Percentiles rank a stretch among this genome's conserved stretches.
phyloP scores from a whole-genome alignment of 441 rosid genomes.

The Gossypium schwendimanii region DNA sequence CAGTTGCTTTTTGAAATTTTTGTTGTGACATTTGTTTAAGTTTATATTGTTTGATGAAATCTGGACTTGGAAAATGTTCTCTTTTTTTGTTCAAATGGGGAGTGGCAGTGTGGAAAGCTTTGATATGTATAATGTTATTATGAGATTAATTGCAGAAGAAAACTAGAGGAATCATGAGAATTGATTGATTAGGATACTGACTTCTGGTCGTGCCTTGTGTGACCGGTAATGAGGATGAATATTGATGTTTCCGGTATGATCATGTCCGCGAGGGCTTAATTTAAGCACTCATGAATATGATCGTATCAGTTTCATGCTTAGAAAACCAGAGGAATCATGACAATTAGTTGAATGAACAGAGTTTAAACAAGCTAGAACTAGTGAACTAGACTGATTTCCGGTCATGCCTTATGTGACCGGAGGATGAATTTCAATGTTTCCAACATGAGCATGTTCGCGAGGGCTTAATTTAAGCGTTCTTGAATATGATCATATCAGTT shows the following conservation, averaged over 20 bases:
- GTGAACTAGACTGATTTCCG: not conserved
- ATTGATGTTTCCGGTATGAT: too few species aligned
- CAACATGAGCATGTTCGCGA: too few species aligned
- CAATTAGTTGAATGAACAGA: not conserved
- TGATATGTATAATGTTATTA: not conserved
- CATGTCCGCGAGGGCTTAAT: too few species aligned
- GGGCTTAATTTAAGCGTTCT: too few species aligned
- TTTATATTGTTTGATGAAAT: not conserved
- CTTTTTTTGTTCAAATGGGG: not conserved
- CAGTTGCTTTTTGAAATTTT: not conserved
- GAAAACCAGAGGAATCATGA: not conserved
- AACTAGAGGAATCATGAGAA: not conserved
- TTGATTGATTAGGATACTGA: not conserved
- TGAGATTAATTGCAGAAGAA: not conserved
- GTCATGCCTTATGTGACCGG: not conserved
- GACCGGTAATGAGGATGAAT: too few species aligned
- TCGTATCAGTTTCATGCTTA: too few species aligned
- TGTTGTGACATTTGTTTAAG: not conserved
- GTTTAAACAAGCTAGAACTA: not conserved
- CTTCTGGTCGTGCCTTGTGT: not conserved
- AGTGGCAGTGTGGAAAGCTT: not conserved
- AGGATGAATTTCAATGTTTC: too few species aligned
- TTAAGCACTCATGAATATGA: too few species aligned
- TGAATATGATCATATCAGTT: too few species aligned
- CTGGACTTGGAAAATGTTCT: not conserved